A percentile compares a stretch with the other conserved stretches of the same genome.
phyloP scores from a whole-genome alignment of 768 basidiomycete species.

The Pulveroboletus sp. region DNA sequence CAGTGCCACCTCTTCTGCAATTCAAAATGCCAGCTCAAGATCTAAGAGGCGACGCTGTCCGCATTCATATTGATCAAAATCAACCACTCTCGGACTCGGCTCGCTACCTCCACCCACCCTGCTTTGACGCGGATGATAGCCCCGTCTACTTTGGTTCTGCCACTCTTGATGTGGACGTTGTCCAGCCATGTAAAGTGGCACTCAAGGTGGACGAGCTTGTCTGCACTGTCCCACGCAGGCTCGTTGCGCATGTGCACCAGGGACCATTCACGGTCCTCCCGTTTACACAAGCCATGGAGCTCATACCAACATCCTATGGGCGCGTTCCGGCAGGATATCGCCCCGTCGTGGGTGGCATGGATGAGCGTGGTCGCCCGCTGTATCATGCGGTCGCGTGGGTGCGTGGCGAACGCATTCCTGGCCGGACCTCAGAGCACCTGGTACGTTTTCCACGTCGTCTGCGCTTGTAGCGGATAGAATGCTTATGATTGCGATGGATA shows the following conservation, averaged over 20 bases:
- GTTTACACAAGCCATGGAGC: slow-evolving; percentile 6
- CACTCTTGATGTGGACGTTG: background rate
- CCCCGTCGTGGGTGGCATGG: slow-evolving; percentile 1
- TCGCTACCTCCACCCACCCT: slow-evolving; percentile 8
- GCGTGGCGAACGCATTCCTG: background rate
- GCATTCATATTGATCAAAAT: slow-evolving; percentile 1
- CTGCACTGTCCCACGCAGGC: background rate
- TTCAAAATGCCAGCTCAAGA: background rate
- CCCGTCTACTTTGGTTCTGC: slow-evolving; percentile 2
- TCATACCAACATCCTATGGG: background rate
- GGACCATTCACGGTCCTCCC: slow-evolving; percentile 5
- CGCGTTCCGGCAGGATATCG: background rate
- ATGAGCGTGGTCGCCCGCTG: background rate
- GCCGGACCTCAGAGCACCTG: slow-evolving; percentile 4
- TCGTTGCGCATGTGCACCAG: background rate
- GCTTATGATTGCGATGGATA: background rate
- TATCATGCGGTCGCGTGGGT: slow-evolving; percentile 2
- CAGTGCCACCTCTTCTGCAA: too few relatives aligned
- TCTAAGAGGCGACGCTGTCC: background rate
- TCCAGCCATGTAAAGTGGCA: slow-evolving; percentile 9
- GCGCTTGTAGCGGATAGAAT: background rate
- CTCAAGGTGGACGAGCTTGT: background rate
- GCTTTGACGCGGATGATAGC: slow-evolving; percentile 2
- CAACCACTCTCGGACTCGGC: background rate
- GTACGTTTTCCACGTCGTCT: background rate